phyloP scores from a whole-genome alignment of 73 alveolate genomes.

The Tetrahymena borealis region DNA sequence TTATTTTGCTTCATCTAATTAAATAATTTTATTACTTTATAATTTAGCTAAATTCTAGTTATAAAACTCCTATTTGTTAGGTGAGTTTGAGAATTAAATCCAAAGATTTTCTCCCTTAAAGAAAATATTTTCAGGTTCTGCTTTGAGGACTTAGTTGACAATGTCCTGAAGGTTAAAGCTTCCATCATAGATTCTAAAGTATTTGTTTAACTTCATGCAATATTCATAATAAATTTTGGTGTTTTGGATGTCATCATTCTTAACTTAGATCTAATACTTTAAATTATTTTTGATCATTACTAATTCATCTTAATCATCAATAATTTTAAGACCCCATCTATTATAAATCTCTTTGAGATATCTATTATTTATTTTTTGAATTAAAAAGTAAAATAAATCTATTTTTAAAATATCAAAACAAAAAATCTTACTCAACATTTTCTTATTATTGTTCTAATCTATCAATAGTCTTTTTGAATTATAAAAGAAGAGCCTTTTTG shows the following conservation, averaged over 20 bases:
- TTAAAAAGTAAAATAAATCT: too few species aligned
- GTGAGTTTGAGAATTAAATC: neutral
- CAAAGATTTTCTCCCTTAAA: neutral
- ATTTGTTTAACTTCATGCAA: neutral
- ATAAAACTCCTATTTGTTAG: neutral
- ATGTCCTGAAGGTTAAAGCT: neutral
- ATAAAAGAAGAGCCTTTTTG: neutral
- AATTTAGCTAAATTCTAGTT: neutral
- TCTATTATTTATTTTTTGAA: neutral
- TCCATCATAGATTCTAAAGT: neutral
- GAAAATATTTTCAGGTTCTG: neutral
- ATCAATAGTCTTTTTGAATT: neutral
- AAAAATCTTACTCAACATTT: neutral
- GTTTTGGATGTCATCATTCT: neutral
- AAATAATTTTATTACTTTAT: neutral
- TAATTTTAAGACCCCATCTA: neutral
- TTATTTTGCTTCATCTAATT: too few species aligned
- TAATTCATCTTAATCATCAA: neutral
- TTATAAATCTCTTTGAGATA: neutral
- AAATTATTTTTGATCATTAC: neutral
- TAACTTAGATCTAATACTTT: neutral
- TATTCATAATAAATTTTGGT: neutral
- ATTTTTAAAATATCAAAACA: too few species aligned
- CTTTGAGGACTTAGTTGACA: neutral
- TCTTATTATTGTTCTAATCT: neutral